Evolutionary conservation across 176 grass and related monocot genomes (phyloP).

Genomic region (Hsuehochloa calcarea): DNA sequence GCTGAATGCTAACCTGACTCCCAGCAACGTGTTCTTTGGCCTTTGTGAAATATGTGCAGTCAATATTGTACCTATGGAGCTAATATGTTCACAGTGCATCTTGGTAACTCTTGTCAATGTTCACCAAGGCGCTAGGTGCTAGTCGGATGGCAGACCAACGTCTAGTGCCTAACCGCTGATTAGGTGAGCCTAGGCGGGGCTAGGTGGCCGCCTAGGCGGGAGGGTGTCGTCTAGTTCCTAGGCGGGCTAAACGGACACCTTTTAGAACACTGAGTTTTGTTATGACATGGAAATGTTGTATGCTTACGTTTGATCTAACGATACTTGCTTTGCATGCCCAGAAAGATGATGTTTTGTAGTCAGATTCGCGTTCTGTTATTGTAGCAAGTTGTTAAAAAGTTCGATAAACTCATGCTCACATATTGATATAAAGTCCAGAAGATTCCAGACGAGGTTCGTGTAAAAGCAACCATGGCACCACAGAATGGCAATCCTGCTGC

Average conservation of each 20-base stretch:
- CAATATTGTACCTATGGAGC: not conserved
- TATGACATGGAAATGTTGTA: not conserved
- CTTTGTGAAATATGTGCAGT: not conserved
- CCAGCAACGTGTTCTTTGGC: not conserved
- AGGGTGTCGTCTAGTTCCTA: no score
- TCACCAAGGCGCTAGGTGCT: no score
- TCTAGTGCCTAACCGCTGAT: no score
- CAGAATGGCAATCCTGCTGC: conserved; percentile 7
- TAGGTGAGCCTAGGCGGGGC: no score
- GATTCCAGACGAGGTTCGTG: not conserved
- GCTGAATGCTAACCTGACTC: not conserved
- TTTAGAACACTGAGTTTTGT: not conserved
- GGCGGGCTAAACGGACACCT: no score
- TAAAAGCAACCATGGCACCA: not conserved
- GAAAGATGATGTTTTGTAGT: not conserved
- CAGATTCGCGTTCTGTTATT: not conserved
- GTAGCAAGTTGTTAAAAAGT: not conserved
- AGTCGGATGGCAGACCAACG: no score
- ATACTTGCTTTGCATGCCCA: conserved; percentile 4
- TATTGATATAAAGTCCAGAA: not conserved
- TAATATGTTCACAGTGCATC: not conserved
- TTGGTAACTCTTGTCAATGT: not conserved
- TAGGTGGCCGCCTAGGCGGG: no score
- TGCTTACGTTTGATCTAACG: not conserved
- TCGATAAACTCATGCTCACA: not conserved